Base-by-base conservation (phyloP, 371 early-diverging fungal species). In the Parasitella parasitica region DNA sequence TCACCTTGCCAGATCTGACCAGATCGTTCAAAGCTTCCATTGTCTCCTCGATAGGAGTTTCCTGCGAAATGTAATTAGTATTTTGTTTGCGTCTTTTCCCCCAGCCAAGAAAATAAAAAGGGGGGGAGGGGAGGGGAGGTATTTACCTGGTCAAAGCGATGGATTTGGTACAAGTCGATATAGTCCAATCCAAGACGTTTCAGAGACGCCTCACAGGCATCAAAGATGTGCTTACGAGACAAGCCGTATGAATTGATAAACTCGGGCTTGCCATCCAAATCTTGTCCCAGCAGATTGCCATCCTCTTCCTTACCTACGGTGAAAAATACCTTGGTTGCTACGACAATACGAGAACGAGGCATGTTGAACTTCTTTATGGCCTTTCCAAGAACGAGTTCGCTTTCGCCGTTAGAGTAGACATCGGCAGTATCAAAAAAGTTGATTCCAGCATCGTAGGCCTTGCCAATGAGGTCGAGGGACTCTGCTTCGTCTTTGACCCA, bases 151-250 rank as follows among this genome's bases (percentile, higher is more conserved):
- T 71, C 73, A 30, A 56, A 62, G 9, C 76, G 72, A 54, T 78
- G 74, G 34, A 89, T 80, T 22, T 86, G 75, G 46, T 85, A 84
- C 27, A 89, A 63, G 61, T 88, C 88, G 50, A 88, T 61, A 51
- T 88, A 87, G 16, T 86, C 85, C 15, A 75, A 37, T 27, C 69
- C 76, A 48, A 82, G 63, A 16, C 85, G 67, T 49, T 75, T 54
- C 8, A 85, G 63, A n/a, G 78, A 77, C 8, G 61, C 83, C 12
- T 84, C 76, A 12, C 78, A 61, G 20, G 81, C 68, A 50, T 77
- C 80, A 49, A 81, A 71, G 11, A 84, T 71, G 57, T 78, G 75
- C 59, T 84, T 83, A 22, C 84, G 66, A 8, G 80, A 77, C 6
- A 77, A 54, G 8, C 84, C 84, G 70, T 51, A 36, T 2, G 56